Base-by-base conservation (phyloP, 768 basidiomycete genomes). In the Daedaleopsis nitida region DNA sequence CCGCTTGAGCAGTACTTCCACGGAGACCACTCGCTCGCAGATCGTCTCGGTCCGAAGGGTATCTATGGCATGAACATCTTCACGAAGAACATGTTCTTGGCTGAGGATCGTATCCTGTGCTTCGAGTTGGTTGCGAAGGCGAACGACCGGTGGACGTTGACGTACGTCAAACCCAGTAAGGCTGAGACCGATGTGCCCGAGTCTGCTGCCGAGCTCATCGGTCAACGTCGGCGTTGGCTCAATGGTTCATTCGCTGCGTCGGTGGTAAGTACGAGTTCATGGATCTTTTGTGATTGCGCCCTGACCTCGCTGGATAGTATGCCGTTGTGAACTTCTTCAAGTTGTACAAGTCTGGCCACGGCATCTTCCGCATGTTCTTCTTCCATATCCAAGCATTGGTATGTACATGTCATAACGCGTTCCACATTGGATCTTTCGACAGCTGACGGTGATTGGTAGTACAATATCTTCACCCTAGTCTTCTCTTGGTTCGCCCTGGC, bases 101-200 rank as follows among this genome's bases (percentile, higher is more conserved):
- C 94, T 58, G 94, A 96, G 77, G 94, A 96, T 80, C 92, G 96
- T 80, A 98, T 98, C 65, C 82, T 98, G 27, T 98, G 96, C 76
- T 98, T 98, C 76, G 96, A 98, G 73, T 81, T 98, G 55, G 95
- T 96, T 21, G 94, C 96, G 12, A 98, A 98, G 75, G 86, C 84
- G 1, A 83, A 83, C 45, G 92, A 93, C 65, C 79, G 83, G 62
- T 98, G 96, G 96, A 92, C 89, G 2, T 77, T 98, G 69, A 89
- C 89, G 14, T 91, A 91, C 66, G 96, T 98, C 70, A 97, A 98
- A 75, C 93, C 94, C 12, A 91, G 90, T 69, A 98, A 96, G 72
- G 94, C 94, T 13, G 94, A 96, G 77, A 96, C 95, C 0, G 94
- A 96, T 78, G 94, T 96, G n/a, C 92, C 92, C 4, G 96, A 98